Conservation (phyloP, 225 moss, liverwort and hornwort genomes). For the Takakia lepidozioides region DNA sequence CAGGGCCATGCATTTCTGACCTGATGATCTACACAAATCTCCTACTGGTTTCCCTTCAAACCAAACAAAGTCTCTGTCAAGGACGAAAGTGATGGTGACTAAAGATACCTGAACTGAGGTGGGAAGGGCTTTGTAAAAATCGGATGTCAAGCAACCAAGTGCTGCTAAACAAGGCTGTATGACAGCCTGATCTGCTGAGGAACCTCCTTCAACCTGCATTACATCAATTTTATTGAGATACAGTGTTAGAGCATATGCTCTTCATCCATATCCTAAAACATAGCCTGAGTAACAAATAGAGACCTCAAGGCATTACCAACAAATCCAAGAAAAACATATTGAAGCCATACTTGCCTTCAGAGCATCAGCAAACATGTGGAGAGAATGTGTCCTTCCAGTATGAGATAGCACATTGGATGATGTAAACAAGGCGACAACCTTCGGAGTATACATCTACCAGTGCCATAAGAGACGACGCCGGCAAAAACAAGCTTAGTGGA, state of each 20-base stretch:
- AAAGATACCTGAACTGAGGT: constrained; percentile 55
- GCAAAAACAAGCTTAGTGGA: too few species aligned
- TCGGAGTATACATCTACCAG: constrained; percentile 64
- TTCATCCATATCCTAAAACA: too few species aligned
- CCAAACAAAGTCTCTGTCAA: too few species aligned
- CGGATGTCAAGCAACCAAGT: constrained; percentile 60
- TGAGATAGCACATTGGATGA: constrained; percentile 9
- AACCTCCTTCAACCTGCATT: constrained; percentile 67
- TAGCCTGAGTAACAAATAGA: not conserved
- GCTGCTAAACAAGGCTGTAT: constrained; percentile 66
- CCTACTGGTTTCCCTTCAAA: too few species aligned
- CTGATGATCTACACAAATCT: too few species aligned
- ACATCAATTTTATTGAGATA: not conserved
- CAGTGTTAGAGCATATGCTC: not conserved
- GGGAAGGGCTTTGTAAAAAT: constrained; percentile 46
- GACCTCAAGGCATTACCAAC: too few species aligned
- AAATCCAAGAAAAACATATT: too few species aligned
- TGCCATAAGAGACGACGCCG: too few species aligned
- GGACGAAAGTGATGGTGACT: too few species aligned
- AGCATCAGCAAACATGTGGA: constrained; percentile 41
- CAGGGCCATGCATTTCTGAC: too few species aligned
- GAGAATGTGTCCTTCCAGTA: constrained; percentile 13
- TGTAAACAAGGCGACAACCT: constrained; percentile 22
- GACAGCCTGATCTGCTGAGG: constrained; percentile 59
- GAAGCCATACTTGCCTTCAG: constrained; percentile 40